phyloP scores from a whole-genome alignment of 768 basidiomycete genomes.

The Suillus discolor region DNA sequence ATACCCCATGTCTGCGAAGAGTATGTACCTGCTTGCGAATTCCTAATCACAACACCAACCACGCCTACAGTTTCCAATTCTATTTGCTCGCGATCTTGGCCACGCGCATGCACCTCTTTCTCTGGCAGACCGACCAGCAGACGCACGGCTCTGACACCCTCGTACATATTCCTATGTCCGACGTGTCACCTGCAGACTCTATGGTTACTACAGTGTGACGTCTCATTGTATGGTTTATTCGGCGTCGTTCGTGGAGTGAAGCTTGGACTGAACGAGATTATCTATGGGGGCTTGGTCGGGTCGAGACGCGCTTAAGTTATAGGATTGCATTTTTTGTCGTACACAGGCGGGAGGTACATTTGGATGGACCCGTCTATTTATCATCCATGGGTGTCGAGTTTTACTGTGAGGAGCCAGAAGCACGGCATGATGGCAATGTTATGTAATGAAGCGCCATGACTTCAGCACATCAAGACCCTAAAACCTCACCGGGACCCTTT shows the following conservation, averaged over 20 bases:
- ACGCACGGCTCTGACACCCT: neutral
- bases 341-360: neutral
- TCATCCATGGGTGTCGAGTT: too few species aligned
- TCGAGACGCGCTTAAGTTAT: neutral
- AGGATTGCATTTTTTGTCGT: neutral
- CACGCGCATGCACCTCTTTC: neutral
- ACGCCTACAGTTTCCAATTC: neutral
- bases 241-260: neutral
- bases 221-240: neutral
- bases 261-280: neutral
- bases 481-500: too few species aligned
- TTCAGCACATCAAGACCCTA: too few species aligned
- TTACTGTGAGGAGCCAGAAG: too few species aligned
- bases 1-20: neutral
- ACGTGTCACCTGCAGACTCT: neutral
- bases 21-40: neutral
- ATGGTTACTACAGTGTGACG: neutral
- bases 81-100: neutral
- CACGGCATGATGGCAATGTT: too few species aligned
- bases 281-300: too few species aligned
- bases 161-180: neutral
- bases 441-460: too few species aligned
- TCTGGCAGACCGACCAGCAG: neutral
- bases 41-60: neutral
- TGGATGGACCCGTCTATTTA: neutral